Evolutionary conservation across 306 rosid genomes (phyloP), one percentile per base, ranked within the genome.

Genomic region (Fragaria iinumae): DNA sequence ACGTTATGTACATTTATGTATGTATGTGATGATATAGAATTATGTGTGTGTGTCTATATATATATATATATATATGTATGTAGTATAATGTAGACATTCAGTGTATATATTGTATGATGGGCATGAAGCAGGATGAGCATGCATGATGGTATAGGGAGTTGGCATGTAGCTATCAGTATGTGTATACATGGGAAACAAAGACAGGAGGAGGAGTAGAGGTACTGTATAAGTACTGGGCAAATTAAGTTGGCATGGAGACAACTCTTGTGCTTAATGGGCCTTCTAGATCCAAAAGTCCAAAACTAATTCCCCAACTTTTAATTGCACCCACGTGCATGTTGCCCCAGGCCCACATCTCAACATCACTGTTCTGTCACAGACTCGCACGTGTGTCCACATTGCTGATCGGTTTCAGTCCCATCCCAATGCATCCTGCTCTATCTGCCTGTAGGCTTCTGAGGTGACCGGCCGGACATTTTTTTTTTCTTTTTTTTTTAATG

Each of bases 281-380:
- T 77, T 16, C 71, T 16, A 73, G 48, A 68, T 64, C 23, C n/a
- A 25, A 34, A 14, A 34, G 18, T 32, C 44, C 43, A 34, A 39
- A 49, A 76, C 86, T 73, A 74, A 77, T 65, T 36, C 47, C 23
- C 13, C 8, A 18, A 67, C 67, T 64, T 79, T 80, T 64, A 68
- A 82, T 20, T 66, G 7, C 70, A 69, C 79, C 84, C 91, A 84
- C 95, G 92, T 86, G 89, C 16, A 66, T 66, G 70, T 84, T 88
- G 67, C 73, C 80, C 34, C 49, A 84, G 81, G 80, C 85, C 89
- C 89, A 81, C 85, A 76, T 76, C 67, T 88, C 86, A 70, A 81
- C 75, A 80, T 85, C 87, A 20, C 18, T 59, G 72, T 75, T 36
- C 27, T 63, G 48, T 63, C 68, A 32, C 43, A 32, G 2, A 29